These are phyloP conservation scores for Claviceps purpurea DNA, from an alignment of 2,329 filamentous ascomycete species.

Conservation along the genomic window DNA sequence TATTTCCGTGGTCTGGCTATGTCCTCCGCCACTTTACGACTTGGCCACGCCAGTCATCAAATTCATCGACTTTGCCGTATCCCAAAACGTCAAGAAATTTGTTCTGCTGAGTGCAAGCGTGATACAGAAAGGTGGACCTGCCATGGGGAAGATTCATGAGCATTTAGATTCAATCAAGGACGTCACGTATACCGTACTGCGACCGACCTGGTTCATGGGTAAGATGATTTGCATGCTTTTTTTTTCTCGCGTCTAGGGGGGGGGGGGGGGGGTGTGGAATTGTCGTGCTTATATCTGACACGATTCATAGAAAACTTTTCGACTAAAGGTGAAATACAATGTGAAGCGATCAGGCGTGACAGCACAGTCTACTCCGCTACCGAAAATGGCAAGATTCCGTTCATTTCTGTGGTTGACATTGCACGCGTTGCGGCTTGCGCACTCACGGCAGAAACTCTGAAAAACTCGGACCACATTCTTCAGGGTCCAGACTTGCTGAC, in stretches of 20 bases:
- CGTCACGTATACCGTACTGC: neutral
- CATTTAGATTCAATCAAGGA: neutral
- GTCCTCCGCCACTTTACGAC: neutral
- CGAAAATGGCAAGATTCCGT: neutral
- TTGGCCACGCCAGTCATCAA: neutral
- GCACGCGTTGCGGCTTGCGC: neutral
- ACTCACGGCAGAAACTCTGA: neutral
- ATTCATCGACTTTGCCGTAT: neutral
- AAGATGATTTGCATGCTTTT: neutral
- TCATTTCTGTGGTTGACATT: neutral
- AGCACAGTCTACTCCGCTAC: neutral
- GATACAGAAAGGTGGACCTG: neutral
- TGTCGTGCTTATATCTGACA: neutral
- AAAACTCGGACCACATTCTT: neutral
- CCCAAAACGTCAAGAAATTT: neutral
- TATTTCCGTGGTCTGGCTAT: neutral
- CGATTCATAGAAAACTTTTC: neutral
- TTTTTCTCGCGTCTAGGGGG: neutral
- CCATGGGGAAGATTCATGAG: neutral
- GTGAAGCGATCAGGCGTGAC: neutral
- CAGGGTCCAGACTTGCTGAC: neutral
- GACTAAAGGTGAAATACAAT: neutral
- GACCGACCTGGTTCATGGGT: constrained; percentile 1
- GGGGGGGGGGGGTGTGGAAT: neutral
- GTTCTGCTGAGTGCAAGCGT: constrained; percentile 1